Base-by-base conservation (phyloP, 1,284 basidiomycete genomes). In the Rhodofomes roseus region DNA sequence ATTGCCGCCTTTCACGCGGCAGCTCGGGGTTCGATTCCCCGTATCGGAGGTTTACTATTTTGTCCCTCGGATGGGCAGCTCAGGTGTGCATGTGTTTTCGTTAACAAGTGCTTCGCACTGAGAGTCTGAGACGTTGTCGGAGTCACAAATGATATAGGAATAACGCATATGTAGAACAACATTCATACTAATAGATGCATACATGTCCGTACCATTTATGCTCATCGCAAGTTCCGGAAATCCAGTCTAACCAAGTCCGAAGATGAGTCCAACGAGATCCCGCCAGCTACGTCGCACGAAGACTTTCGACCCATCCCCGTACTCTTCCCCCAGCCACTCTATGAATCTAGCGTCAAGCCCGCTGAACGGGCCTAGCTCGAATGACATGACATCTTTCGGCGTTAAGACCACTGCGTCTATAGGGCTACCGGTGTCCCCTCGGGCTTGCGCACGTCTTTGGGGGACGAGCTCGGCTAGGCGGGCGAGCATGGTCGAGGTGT, bases 361-460 rank as follows among this genome's bases (percentile, higher is more conserved):
- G 65, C 89, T 92, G 61, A 90, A 73, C 11, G 89, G 85, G 1
- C 88, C 86, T 1, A 92, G 78, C 67, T 89, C 88, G 53, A 92
- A 85, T 20, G 82, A 76, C 18, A 84, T 60, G 7, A 92, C 74
- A 60, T 91, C 89, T 66, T 79, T 84, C 9, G 87, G 81, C 2
- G 81, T 77, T 40, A 81, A 65, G 20, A 72, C 62, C 29, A 81
- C 62, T 50, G 60, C 70, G 22, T 68, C 63, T 23, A 77, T 55
- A 44, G 58, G 66, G 25, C 27, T 59, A 16, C 67, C 64, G 2
- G 60, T 48, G 7, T 60, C 54, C 14, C 29, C 55, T 18, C 63
- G 50, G 1, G 70, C 61, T 20, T 68, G 60, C 7, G 65, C 43
- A 11, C 66, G 62, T 12, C 69, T 66, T 41, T 67, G 64, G 4